Conservation (phyloP, 2,329 filamentous ascomycete species). For the Huntiella savannae region DNA sequence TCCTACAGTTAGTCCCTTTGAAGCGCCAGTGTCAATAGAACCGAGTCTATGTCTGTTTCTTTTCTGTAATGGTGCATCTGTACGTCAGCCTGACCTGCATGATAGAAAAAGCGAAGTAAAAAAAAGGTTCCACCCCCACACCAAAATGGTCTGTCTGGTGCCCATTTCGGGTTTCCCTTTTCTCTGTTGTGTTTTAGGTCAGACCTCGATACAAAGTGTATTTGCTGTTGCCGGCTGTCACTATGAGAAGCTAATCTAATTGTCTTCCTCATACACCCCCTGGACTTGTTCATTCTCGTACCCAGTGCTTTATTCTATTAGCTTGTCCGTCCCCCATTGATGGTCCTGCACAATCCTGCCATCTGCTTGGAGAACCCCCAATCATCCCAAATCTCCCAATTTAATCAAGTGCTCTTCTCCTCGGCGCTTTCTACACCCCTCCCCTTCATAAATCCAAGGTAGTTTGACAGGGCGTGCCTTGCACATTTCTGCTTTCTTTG, state of each 20-base stretch:
- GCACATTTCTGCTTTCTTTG: conserved; percentile 3
- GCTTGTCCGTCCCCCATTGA: conserved; percentile 10
- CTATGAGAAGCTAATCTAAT: neutral
- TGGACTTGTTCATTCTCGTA: neutral
- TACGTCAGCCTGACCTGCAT: too few relatives aligned
- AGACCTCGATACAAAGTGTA: too few relatives aligned
- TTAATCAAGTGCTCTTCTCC: neutral
- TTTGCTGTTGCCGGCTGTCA: too few relatives aligned
- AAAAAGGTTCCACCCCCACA: too few relatives aligned
- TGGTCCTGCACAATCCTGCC: conserved; percentile 7
- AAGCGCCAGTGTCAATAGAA: too few relatives aligned
- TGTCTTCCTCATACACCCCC: neutral
- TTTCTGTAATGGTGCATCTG: too few relatives aligned
- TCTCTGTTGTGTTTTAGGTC: too few relatives aligned
- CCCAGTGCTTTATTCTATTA: conserved; percentile 4
- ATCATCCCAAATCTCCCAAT: conserved; percentile 4
- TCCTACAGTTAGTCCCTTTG: too few relatives aligned
- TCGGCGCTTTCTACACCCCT: neutral
- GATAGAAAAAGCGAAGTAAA: too few relatives aligned
- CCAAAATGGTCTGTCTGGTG: too few relatives aligned
- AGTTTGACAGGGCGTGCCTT: conserved; percentile 4
- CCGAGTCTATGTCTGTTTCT: too few relatives aligned
- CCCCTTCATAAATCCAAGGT: conserved; percentile 1
- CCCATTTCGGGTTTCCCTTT: too few relatives aligned
- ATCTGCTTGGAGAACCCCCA: conserved; percentile 4